Conservation (phyloP, 2,329 filamentous ascomycete species). For the Trichoderma breve region DNA sequence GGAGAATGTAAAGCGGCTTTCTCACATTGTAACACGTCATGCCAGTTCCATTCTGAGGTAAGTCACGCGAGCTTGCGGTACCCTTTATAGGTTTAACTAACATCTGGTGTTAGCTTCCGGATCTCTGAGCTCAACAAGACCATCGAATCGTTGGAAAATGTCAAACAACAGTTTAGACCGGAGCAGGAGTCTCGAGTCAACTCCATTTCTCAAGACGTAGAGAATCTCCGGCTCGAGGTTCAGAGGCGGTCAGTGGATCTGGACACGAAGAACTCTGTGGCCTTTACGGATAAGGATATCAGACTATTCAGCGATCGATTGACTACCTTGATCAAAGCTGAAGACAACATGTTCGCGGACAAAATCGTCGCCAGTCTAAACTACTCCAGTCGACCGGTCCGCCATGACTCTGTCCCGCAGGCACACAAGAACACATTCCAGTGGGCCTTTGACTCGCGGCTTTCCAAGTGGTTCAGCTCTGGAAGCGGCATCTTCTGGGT, state of each 20-base stretch:
- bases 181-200: not conserved
- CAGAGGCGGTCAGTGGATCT: not conserved
- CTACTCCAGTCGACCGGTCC: not conserved
- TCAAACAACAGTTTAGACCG: not conserved
- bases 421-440: not conserved
- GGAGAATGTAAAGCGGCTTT: not conserved
- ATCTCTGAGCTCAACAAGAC: not conserved
- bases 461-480: not conserved
- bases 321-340: not conserved
- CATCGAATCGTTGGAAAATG: not conserved
- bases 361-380: not conserved
- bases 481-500: not conserved
- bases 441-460: not conserved
- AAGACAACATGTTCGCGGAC: not conserved
- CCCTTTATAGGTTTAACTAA: rapidly evolving
- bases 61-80: not conserved
- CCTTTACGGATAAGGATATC: not conserved
- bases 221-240: not conserved
- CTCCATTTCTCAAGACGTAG: not conserved
- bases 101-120: not conserved
- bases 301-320: not conserved
- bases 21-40: not conserved
- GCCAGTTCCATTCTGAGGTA: not conserved
- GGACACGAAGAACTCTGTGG: not conserved
- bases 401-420: not conserved